phyloP scores from a whole-genome alignment of 2,329 filamentous ascomycete genomes.

The Cladosporium sp. region DNA sequence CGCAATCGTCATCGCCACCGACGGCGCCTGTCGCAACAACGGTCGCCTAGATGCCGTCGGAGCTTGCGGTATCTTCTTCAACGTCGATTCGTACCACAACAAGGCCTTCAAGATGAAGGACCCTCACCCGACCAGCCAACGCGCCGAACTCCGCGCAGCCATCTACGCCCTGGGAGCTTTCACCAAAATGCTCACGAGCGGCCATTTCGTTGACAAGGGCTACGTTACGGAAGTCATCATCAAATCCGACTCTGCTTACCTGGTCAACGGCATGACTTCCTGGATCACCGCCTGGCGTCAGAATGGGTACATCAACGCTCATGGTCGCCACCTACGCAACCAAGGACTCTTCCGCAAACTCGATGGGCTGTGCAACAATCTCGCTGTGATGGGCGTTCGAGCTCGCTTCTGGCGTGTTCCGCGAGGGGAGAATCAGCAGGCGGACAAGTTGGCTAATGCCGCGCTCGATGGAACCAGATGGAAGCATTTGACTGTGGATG shows the following conservation, averaged over 20 bases:
- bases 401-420: conserved; percentile 37
- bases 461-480: neutral
- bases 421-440: neutral
- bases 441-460: conserved; percentile 4
- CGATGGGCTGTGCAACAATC: conserved; percentile 21
- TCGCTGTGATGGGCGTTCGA: conserved; percentile 17
- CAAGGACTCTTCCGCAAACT: conserved; percentile 28
- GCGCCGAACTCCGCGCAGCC: conserved; percentile 28
- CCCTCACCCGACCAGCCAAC: conserved; percentile 24
- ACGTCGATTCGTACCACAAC: conserved; percentile 8
- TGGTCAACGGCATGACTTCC: conserved; percentile 38
- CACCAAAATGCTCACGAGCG: conserved; percentile 20
- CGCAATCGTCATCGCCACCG: conserved; percentile 32
- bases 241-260: conserved; percentile 40
- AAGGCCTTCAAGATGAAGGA: conserved; percentile 23
- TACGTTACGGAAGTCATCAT: conserved; percentile 28
- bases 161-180: conserved; percentile 26
- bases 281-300: conserved; percentile 39
- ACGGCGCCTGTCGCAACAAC: conserved; percentile 33
- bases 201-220: neutral
- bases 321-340: conserved; percentile 32
- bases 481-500: conserved; percentile 12
- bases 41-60: conserved; percentile 24
- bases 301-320: conserved; percentile 34
- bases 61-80: conserved; percentile 30